A percentile compares a stretch with the other conserved stretches of the same genome.
These are phyloP conservation scores for Ceratobasidium sp. DNA, from an alignment of 1,284 basidiomycete genomes.

Conservation along the genomic window DNA sequence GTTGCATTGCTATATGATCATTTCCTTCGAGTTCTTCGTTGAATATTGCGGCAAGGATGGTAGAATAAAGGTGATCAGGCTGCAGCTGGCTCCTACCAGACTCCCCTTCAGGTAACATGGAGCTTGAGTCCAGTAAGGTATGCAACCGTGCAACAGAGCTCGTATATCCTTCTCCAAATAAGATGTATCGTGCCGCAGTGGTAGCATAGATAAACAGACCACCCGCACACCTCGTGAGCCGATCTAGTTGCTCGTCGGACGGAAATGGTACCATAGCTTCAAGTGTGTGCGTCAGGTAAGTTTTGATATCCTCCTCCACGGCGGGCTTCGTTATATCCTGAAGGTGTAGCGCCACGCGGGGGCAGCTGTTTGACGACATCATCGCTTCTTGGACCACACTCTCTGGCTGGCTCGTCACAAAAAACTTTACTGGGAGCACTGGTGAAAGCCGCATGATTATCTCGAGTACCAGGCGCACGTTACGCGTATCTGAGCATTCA, in stretches of 20 bases:
- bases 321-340: slow-evolving; percentile 28
- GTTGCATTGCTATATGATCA: not conserved
- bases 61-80: slow-evolving; percentile 3
- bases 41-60: not conserved
- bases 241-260: not conserved
- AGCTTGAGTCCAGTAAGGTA: not conserved
- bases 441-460: not conserved
- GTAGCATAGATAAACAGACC: not conserved
- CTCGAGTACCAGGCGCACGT: not conserved
- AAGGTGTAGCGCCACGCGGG: not conserved
- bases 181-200: not conserved
- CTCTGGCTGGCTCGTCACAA: slow-evolving; percentile 34
- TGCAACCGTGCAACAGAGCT: not conserved
- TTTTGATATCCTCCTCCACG: slow-evolving; percentile 25
- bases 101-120: not conserved
- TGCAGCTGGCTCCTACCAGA: not conserved
- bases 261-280: not conserved
- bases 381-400: not conserved
- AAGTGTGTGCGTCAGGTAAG: slow-evolving; percentile 15
- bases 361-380: not conserved
- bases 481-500: slow-evolving; percentile 12
- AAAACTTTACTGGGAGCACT: slow-evolving; percentile 4
- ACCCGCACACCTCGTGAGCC: not conserved
- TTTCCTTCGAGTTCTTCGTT: not conserved
- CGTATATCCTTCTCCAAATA: not conserved